Base-by-base conservation (phyloP, 2,329 filamentous ascomycete genomes). In the Fusarium buharicum region DNA sequence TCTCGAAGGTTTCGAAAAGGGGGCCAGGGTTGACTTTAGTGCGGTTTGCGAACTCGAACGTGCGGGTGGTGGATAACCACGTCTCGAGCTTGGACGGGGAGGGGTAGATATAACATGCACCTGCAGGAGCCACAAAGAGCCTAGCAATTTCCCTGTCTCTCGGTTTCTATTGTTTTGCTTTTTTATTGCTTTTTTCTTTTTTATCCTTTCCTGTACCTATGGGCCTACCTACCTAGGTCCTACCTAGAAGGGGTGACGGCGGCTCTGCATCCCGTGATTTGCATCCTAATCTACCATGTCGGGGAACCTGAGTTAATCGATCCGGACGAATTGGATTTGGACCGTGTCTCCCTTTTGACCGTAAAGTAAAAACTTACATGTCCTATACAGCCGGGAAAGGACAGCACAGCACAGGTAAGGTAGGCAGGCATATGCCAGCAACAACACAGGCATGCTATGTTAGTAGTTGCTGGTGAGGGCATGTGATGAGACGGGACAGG, bases 1-100 rank as follows among this genome's bases (percentile, higher is more conserved):
- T 71, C 69, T 71, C 67, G 69, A 71, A 71, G 69, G 67, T 70
- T 71, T 71, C 69, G 68, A 71, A 71, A 65, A 71, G 56, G 63
- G 62, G 67, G 66, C 66, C 58, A 66, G 62, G 68, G 64, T 66
- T 55, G 45, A 51, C 34, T 43, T 47, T 53, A 50, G 66, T 65
- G 64, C 59, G 62, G 56, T 47, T 66, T 60, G 54, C 50, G 63
- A 70, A 56, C 61, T 62, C 39, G 52, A 62, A 66, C 50, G 50
- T 64, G 64, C 34, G 46, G 57, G 38, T 57, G 56, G 49, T 52
- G 61, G 58, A 51, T 55, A 46, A 18, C 24, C 20, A 24, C 28
- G 43, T 31, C 16, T 17, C 34, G 18, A 12, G 34, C 17, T 18
- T 37, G 33, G 16, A 37, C 27, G 30, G 13, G 6, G n/a, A 33